phyloP scores from a whole-genome alignment of 805 yeast species.

The Jamesozyma lodderae region DNA sequence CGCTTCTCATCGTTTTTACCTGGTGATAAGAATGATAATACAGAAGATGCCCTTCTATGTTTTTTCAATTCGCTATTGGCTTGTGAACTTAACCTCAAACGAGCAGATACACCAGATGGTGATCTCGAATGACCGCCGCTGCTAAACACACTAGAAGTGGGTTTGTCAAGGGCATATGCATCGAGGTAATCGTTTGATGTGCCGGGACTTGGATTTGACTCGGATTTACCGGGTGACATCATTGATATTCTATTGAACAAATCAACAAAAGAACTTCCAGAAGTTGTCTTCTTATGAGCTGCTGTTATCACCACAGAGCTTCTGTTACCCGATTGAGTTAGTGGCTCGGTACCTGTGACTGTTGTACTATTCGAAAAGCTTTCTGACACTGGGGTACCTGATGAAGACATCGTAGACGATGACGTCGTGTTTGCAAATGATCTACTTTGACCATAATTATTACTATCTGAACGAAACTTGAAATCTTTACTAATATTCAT shows the following conservation, averaged over 20 bases:
- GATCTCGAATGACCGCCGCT: conserved; percentile 1
- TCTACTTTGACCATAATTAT: neutral
- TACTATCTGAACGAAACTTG: neutral
- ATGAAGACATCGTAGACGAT: neutral
- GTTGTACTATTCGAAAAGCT: neutral
- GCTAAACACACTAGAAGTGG: conserved; percentile 1
- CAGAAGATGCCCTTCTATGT: conserved; percentile 55
- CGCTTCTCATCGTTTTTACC: conserved; percentile 14
- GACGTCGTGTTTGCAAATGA: neutral
- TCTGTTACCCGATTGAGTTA: neutral
- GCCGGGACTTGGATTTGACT: neutral
- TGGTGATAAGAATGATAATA: conserved; percentile 42
- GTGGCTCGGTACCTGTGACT: neutral
- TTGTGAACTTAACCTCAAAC: conserved; percentile 5
- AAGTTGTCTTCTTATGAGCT: conserved; percentile 22
- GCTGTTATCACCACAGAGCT: conserved; percentile 4
- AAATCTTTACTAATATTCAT: neutral
- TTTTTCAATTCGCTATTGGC: conserved; percentile 20
- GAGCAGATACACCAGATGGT: neutral
- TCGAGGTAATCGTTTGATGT: neutral
- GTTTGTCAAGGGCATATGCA: neutral
- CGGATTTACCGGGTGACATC: conserved; percentile 14
- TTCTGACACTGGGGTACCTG: neutral
- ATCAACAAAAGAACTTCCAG: conserved; percentile 31
- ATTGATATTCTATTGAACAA: conserved; percentile 27